Evolutionary conservation across 345 rosid species (phyloP).

Genomic region (Citrus unshiu): DNA sequence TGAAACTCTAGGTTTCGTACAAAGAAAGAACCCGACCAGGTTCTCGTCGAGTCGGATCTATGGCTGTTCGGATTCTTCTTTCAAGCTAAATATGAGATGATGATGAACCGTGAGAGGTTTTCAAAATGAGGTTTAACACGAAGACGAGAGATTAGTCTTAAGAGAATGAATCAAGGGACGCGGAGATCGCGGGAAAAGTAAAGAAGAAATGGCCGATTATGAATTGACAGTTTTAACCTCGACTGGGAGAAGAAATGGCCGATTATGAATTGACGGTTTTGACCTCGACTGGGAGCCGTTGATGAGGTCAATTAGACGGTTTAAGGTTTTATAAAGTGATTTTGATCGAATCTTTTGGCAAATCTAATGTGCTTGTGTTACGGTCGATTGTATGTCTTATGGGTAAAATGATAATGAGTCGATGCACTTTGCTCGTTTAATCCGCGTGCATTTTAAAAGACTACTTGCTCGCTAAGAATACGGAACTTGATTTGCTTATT

Average conservation of each 20-base stretch:
- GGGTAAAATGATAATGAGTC: not conserved
- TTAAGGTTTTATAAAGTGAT: not conserved
- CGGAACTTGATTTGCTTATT: not conserved
- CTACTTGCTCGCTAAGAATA: not conserved
- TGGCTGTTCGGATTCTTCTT: not conserved
- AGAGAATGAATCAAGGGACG: not conserved
- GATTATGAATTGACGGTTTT: not conserved
- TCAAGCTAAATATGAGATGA: not conserved
- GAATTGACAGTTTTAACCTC: not conserved
- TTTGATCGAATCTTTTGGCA: not conserved
- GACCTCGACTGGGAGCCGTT: too few relatives aligned
- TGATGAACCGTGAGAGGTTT: not conserved
- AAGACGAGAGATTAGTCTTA: not conserved
- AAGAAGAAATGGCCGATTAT: not conserved
- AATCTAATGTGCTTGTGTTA: not conserved
- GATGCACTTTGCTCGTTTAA: too few relatives aligned
- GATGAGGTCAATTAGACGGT: not conserved
- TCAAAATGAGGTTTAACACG: not conserved
- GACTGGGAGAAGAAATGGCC: not conserved
- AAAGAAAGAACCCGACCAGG: not conserved
- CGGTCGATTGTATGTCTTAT: not conserved
- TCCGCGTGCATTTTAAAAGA: not conserved
- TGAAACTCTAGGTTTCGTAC: conserved; percentile 1
- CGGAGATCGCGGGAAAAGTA: conserved; percentile 14
- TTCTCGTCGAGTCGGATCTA: not conserved